A percentile compares a stretch with the other conserved stretches of the same genome.
Conservation (phyloP, 345 rosid species). For the Hibiscus mutabilis region DNA sequence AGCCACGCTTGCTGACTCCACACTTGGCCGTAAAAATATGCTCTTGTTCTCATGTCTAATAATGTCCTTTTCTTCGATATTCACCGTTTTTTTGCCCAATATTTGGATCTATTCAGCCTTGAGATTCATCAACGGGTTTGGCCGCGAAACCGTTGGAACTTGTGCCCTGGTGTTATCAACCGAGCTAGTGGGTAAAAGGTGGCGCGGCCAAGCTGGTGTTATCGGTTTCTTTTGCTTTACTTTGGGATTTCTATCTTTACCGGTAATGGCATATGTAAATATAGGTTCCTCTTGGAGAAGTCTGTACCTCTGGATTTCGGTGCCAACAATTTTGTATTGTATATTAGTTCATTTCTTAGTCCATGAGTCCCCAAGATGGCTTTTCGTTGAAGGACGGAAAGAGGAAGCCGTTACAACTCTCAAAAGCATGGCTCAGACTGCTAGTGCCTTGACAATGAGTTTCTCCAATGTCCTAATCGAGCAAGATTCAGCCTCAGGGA, state of each 20-base stretch:
- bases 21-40: conserved; percentile 47
- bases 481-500: conserved; percentile 1
- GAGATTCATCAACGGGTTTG: conserved; percentile 38
- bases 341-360: conserved; percentile 23
- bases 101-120: conserved; percentile 36
- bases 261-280: conserved; percentile 33
- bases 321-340: conserved; percentile 26
- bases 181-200: conserved; percentile 31
- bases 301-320: conserved; percentile 38
- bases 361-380: conserved; percentile 54
- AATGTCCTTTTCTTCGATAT: conserved; percentile 34
- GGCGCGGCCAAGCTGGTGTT: conserved; percentile 41
- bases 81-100: conserved; percentile 31
- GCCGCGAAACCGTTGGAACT: conserved; percentile 36
- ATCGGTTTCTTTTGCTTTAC: conserved; percentile 40
- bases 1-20: conserved; percentile 48
- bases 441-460: conserved; percentile 18
- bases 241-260: conserved; percentile 43
- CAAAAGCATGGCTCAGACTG: conserved; percentile 30
- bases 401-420: conserved; percentile 49
- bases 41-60: conserved; percentile 32
- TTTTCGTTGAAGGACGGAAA: conserved; percentile 27
- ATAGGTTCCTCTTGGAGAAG: conserved; percentile 39
- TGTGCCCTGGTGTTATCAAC: conserved; percentile 35
- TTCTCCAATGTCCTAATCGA: conserved; percentile 27